Conservation (phyloP, 768 basidiomycete genomes). For the Rhodotorula kratochvilovae region DNA sequence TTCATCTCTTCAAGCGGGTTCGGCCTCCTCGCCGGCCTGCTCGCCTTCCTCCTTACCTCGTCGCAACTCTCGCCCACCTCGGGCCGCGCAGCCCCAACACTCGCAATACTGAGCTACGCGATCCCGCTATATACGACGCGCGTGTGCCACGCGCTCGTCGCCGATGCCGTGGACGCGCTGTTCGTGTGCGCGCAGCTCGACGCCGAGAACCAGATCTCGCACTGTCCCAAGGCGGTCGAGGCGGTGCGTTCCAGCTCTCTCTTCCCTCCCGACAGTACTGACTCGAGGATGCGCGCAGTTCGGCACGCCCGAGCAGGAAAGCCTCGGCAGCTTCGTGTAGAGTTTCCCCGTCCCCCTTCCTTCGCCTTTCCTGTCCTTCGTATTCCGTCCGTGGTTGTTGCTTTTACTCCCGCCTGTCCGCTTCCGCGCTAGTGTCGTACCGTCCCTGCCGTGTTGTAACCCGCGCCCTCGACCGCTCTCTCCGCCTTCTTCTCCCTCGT, state of each 20-base stretch:
- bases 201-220: constrained; percentile 22
- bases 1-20: constrained; percentile 66
- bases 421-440: too few relatives aligned
- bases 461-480: too few relatives aligned
- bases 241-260: constrained; percentile 17
- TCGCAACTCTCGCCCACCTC: constrained; percentile 51
- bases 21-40: constrained; percentile 73
- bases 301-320: neutral
- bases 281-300: neutral
- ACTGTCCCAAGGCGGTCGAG: constrained; percentile 33
- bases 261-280: neutral
- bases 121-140: constrained; percentile 31
- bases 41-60: constrained; percentile 83
- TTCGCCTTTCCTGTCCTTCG: neutral
- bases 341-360: neutral
- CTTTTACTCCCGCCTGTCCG: neutral
- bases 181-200: constrained; percentile 24
- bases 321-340: neutral
- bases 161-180: constrained; percentile 33
- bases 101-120: constrained; percentile 55
- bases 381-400: neutral
- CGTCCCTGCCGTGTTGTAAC: neutral
- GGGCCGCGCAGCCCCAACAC: constrained; percentile 62
- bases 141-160: constrained; percentile 24
- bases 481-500: too few relatives aligned